Evolutionary conservation across 2,329 filamentous ascomycete genomes (phyloP), one percentile per base, ranked within the genome.

Genomic region (Cladobotryum mycophilum): DNA sequence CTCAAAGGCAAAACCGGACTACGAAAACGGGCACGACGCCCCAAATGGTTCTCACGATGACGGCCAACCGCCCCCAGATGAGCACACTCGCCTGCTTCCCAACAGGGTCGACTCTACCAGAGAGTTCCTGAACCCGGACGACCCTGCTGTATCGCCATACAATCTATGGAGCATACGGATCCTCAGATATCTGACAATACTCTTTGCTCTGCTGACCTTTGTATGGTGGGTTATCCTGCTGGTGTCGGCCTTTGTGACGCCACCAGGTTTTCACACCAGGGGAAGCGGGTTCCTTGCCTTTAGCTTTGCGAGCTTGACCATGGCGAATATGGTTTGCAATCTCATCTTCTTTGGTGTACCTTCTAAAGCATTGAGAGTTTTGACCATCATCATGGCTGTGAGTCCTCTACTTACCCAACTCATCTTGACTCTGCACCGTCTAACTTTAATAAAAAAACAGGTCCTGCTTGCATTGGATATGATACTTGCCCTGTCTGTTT

Each of bases 211-310:
- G 47, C 65, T 91, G 59, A 88, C 84, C 50, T 89, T 95, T 61
- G 61, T 89, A n/a, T 97, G 92, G 92, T 97, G 93, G 92, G 78
- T 89, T 9, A 68, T 96, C 48, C 75, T 96, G 34, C 77, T 99
- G n/a, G 82, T 96, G 14, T 89, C 89, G 49, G 83, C 86, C 57
- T 99, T 99, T 70, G 84, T 95, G 58, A 96, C 88, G 48, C 90
- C 90, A 13, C 92, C 92, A 1, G 85, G 86, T 43, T 84, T 97
- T 65, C 83, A 93, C 65, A 87, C 84, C 9, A 83, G 89, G 47
- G 93, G 93, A 5, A 93, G 90, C n/a, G 89, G 88, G 37, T 99
- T 96, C 78, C 89, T 89, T 66, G 81, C 89, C 52, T 95, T 96
- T 64, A 81, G 85, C 55, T 97, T 88, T 68, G 84, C 89, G 5